phyloP scores from a whole-genome alignment of 106 monocot genomes.

The Xerophyta viscosa region DNA sequence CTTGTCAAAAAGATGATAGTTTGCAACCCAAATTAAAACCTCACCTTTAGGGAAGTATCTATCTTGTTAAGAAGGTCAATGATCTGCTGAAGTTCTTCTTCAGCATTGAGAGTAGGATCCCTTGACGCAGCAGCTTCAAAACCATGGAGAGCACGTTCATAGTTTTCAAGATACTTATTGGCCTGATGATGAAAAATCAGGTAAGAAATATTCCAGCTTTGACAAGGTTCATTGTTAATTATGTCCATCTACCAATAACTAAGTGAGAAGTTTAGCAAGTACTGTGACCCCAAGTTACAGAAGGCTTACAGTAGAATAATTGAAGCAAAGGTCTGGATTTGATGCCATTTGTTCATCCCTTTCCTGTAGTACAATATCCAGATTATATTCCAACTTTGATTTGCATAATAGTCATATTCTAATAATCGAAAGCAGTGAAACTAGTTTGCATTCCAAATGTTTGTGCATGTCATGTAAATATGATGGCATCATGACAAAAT shows the following conservation, averaged over 20 bases:
- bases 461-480: too few species aligned
- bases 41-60: slow-evolving; percentile 71
- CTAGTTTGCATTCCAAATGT: too few species aligned
- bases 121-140: slow-evolving; percentile 88
- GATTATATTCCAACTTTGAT: too few species aligned
- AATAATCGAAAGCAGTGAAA: too few species aligned
- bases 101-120: slow-evolving; percentile 83
- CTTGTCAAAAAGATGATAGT: background rate
- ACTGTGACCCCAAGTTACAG: background rate
- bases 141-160: slow-evolving; percentile 82
- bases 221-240: background rate
- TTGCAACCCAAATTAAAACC: background rate
- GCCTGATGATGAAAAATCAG: slow-evolving; percentile 28
- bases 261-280: background rate
- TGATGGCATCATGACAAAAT: too few species aligned
- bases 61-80: slow-evolving; percentile 76
- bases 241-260: too few species aligned
- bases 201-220: background rate
- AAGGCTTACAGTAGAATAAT: slow-evolving; percentile 76
- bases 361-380: too few species aligned
- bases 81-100: slow-evolving; percentile 67
- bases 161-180: slow-evolving; percentile 91
- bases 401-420: too few species aligned
- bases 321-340: slow-evolving; percentile 85
- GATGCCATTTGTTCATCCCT: slow-evolving; percentile 68